Percentiles rank a stretch among this genome's conserved stretches.
phyloP scores from a whole-genome alignment of 331 rosid species.

The Saraca asoca region DNA sequence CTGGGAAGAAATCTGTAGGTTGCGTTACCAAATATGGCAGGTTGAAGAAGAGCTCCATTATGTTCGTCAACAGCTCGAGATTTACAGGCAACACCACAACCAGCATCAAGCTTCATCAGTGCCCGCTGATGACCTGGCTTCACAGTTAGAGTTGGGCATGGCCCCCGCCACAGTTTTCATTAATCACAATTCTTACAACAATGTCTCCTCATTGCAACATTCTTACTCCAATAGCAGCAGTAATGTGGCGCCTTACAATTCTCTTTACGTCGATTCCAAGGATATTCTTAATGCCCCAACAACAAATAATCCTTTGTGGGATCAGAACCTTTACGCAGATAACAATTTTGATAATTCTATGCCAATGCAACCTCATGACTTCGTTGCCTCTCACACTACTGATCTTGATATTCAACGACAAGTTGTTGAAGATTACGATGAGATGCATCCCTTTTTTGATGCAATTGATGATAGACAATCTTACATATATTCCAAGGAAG shows the following conservation, averaged over 20 bases:
- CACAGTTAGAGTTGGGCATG: too few relatives aligned
- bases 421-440: slow-evolving; percentile 60
- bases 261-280: slow-evolving; percentile 48
- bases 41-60: slow-evolving; percentile 61
- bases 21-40: slow-evolving; percentile 49
- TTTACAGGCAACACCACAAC: slow-evolving; percentile 60
- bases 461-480: slow-evolving; percentile 76
- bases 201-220: slow-evolving; percentile 43
- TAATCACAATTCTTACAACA: too few relatives aligned
- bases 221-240: slow-evolving; percentile 52
- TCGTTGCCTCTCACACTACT: slow-evolving; percentile 41
- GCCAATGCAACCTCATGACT: slow-evolving; percentile 38
- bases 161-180: too few relatives aligned
- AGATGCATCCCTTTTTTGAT: slow-evolving; percentile 65
- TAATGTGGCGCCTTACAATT: slow-evolving; percentile 32
- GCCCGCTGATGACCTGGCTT: slow-evolving; percentile 40
- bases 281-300: slow-evolving; percentile 19
- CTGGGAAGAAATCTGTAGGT: slow-evolving; percentile 54
- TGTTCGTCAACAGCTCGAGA: slow-evolving; percentile 55
- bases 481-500: slow-evolving; percentile 67
- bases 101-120: slow-evolving; percentile 40
- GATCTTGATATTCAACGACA: slow-evolving; percentile 44
- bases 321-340: slow-evolving; percentile 35
- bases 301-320: slow-evolving; percentile 58
- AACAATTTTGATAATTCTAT: slow-evolving; percentile 38